Evolutionary conservation across 305 asterid genomes (phyloP).

Genomic region (Fraxinus platypoda): DNA sequence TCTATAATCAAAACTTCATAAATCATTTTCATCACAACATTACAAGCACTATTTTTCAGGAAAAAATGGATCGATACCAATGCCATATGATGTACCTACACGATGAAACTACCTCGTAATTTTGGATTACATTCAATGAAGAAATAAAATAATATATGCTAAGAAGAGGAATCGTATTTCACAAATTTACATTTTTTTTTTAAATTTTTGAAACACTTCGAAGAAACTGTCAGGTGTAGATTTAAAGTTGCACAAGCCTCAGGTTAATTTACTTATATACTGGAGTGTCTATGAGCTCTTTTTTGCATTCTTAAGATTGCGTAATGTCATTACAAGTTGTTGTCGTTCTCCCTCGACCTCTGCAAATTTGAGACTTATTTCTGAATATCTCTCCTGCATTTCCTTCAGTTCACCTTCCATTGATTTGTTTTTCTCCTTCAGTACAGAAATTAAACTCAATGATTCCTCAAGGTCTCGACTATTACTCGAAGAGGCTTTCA

Average conservation of each 20-base stretch:
- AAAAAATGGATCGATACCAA: neutral
- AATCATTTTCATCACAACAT: neutral
- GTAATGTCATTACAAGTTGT: constrained; percentile 80
- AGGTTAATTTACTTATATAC: constrained; percentile 30
- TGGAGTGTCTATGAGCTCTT: constrained; percentile 31
- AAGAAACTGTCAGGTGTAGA: neutral
- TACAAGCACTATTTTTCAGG: neutral
- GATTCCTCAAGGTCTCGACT: constrained; percentile 28
- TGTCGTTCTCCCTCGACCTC: constrained; percentile 98
- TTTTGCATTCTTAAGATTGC: constrained; percentile 64
- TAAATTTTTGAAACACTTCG: neutral
- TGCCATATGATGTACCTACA: neutral
- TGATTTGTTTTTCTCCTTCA: constrained; percentile 52
- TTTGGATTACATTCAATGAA: neutral
- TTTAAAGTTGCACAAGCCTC: neutral
- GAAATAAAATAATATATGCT: neutral
- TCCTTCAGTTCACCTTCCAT: constrained; percentile 86
- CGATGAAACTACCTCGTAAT: neutral
- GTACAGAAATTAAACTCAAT: constrained; percentile 36
- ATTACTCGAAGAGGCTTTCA: constrained; percentile 11
- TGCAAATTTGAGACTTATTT: constrained; percentile 91
- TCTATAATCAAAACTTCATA: neutral
- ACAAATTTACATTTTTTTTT: constrained; percentile 6
- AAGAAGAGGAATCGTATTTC: neutral
- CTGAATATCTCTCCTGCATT: constrained; percentile 93